Evolutionary conservation across 2,329 filamentous ascomycete genomes (phyloP).

Genomic region (Penicillium corylophilum): DNA sequence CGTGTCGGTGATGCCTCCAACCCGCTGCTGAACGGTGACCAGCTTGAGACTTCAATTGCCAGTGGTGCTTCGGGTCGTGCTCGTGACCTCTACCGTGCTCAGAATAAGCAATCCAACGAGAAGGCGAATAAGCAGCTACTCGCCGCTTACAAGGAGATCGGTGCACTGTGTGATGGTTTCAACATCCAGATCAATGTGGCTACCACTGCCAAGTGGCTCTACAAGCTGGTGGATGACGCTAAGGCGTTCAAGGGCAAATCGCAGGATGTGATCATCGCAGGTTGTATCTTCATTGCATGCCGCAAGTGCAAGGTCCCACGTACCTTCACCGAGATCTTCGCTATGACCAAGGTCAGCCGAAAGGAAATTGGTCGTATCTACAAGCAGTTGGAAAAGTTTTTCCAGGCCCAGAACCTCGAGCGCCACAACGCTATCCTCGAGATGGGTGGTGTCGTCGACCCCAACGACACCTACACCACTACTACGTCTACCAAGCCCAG

Average conservation of each 20-base stretch:
- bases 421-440: constrained; percentile 50
- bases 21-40: constrained; percentile 82
- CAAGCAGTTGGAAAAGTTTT: constrained; percentile 86
- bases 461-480: constrained; percentile 64
- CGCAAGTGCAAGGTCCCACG: constrained; percentile 83
- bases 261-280: constrained; percentile 88
- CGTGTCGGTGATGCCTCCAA: constrained; percentile 96
- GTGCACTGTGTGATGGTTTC: constrained; percentile 79
- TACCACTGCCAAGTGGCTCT: constrained; percentile 90
- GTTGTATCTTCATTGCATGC: constrained; percentile 96
- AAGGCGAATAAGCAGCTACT: constrained; percentile 80
- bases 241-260: constrained; percentile 95
- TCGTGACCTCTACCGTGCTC: constrained; percentile 75
- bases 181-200: constrained; percentile 77
- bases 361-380: constrained; percentile 97
- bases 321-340: constrained; percentile 92
- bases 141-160: constrained; percentile 84
- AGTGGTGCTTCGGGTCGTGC: constrained; percentile 72
- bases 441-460: constrained; percentile 52
- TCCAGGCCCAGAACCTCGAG: constrained; percentile 69
- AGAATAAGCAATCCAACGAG: constrained; percentile 77
- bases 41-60: constrained; percentile 84
- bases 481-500: constrained; percentile 76
- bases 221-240: constrained; percentile 89
- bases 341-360: constrained; percentile 88